Conservation (phyloP, 768 basidiomycete species). For the Suillus bovinus region DNA sequence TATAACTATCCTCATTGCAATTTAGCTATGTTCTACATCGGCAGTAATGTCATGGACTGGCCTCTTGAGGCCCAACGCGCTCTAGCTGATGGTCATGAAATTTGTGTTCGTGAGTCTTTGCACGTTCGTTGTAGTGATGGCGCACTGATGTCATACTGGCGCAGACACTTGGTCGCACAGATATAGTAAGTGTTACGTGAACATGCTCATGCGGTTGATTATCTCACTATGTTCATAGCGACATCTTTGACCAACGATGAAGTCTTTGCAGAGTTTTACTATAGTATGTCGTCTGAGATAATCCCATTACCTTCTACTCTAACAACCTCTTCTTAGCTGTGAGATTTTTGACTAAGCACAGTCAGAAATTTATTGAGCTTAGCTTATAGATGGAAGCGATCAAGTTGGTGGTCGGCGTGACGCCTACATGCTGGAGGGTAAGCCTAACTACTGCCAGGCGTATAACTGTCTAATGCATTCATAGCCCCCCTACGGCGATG, state of each 20-base stretch:
- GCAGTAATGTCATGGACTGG: conserved; percentile 57
- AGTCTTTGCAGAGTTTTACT: conserved; percentile 79
- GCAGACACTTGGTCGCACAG: conserved; percentile 37
- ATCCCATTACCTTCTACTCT: neutral
- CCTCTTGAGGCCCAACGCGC: conserved; percentile 57
- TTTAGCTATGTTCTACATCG: conserved; percentile 62
- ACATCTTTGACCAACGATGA: conserved; percentile 60
- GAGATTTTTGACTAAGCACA: conserved; percentile 7
- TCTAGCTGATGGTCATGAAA: conserved; percentile 56
- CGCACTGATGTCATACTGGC: neutral
- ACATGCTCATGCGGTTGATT: neutral
- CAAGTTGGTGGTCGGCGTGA: conserved; percentile 54
- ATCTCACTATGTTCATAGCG: conserved; percentile 35
- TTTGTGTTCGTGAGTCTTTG: conserved; percentile 56
- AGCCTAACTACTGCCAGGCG: conserved; percentile 16
- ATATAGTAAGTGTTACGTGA: conserved; percentile 42
- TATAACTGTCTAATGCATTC: neutral
- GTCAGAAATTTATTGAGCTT: neutral
- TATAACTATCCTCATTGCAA: neutral
- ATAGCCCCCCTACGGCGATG: conserved; percentile 64
- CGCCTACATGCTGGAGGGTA: conserved; percentile 63
- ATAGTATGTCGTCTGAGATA: conserved; percentile 43
- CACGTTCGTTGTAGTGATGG: neutral
- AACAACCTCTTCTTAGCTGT: conserved; percentile 22
- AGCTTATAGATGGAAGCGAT: conserved; percentile 47